phyloP scores from a whole-genome alignment of 192 early-diverging fungal genomes.

The Backusella parvicylindrica region DNA sequence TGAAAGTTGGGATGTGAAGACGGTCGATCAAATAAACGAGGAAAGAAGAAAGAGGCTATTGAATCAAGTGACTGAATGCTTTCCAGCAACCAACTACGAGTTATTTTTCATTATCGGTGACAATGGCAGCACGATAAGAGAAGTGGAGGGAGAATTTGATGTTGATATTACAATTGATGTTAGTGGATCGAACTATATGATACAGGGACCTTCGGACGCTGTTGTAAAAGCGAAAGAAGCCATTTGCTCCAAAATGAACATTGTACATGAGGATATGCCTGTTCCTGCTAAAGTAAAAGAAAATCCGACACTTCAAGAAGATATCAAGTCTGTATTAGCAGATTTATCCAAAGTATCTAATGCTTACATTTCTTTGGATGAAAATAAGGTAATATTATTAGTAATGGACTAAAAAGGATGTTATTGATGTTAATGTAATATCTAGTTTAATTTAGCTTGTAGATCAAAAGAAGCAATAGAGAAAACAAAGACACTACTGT shows the following conservation, averaged over 20 bases:
- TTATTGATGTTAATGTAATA: too few species aligned
- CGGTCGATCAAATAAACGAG: background rate
- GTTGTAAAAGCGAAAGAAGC: background rate
- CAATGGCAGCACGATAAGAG: constrained; percentile 1
- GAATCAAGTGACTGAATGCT: background rate
- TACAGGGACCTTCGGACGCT: background rate
- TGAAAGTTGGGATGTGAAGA: background rate
- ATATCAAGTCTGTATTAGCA: background rate
- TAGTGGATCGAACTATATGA: background rate
- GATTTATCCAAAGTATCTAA: constrained; percentile 9
- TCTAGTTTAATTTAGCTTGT: constrained; percentile 10
- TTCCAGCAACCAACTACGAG: background rate
- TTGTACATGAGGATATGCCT: background rate
- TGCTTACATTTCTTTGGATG: constrained; percentile 7
- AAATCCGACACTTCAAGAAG: background rate
- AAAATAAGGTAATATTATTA: background rate
- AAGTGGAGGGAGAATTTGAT: background rate
- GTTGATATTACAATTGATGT: constrained; percentile 9
- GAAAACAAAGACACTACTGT: background rate
- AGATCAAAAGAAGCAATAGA: background rate
- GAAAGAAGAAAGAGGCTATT: background rate
- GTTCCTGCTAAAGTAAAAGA: background rate
- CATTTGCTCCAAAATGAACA: background rate
- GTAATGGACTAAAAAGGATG: too few species aligned
- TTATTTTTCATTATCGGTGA: constrained; percentile 17